phyloP scores from a whole-genome alignment of 2,329 filamentous ascomycete species.

The Lachnellula hyalina region DNA sequence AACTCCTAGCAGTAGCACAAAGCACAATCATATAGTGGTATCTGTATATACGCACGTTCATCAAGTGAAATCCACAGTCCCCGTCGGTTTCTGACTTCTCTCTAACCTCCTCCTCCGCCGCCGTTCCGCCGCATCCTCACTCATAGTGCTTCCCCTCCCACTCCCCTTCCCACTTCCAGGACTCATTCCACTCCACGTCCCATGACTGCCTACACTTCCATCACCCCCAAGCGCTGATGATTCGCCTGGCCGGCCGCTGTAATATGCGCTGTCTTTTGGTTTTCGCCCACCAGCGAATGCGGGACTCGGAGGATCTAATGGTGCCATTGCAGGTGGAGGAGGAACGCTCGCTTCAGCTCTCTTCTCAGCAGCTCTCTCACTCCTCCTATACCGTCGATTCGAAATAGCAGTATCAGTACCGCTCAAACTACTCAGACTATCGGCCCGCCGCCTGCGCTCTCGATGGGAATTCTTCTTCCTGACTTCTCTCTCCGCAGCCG shows the following conservation, averaged over 20 bases:
- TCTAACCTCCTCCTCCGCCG: conserved; percentile 52
- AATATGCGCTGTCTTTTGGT: conserved; percentile 58
- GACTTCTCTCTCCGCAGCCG: conserved; percentile 35
- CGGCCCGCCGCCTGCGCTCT: conserved; percentile 38
- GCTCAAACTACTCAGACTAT: conserved; percentile 52
- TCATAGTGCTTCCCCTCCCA: conserved; percentile 8
- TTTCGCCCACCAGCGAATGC: conserved; percentile 48
- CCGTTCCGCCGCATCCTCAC: conserved; percentile 42
- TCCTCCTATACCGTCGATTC: conserved; percentile 47
- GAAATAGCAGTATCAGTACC: conserved; percentile 48
- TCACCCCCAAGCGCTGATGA: conserved; percentile 29
- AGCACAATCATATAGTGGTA: conserved; percentile 1
- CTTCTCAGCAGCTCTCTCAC: conserved; percentile 42
- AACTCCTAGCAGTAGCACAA: conserved; percentile 5
- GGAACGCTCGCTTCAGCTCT: conserved; percentile 20
- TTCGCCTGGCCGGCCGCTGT: conserved; percentile 42
- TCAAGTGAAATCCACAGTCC: conserved; percentile 22
- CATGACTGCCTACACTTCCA: conserved; percentile 26
- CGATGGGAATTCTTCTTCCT: conserved; percentile 27
- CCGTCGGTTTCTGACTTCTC: conserved; percentile 31
- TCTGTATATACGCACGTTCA: background rate
- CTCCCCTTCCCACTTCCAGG: conserved; percentile 9
- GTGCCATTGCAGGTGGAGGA: conserved; percentile 29
- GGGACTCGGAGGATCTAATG: conserved; percentile 51
- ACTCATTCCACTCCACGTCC: conserved; percentile 31